Base-by-base conservation (phyloP, 2,329 filamentous ascomycete genomes). In the Huntiella savannae region DNA sequence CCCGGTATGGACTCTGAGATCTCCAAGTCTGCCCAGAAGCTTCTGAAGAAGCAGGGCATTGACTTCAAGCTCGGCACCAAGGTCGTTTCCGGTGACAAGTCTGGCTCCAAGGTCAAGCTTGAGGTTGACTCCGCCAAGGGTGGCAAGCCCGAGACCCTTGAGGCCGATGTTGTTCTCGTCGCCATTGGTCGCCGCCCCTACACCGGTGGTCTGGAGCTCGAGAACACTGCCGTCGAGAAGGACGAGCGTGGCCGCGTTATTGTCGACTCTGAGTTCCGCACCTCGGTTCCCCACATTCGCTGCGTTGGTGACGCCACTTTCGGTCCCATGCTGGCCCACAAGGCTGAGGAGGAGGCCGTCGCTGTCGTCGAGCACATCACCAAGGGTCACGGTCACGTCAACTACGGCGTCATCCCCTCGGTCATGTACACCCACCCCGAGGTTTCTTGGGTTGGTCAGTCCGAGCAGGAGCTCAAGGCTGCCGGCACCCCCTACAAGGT, bases 361-460 rank as follows among this genome's bases (percentile, higher is more conserved):
- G 91, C 91, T 32, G 88, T 80, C 49, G 73, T 96, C 52, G 91
- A 98, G 67, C 96, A 86, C 71, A 91, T 98, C 66, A 88, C 84
- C 69, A 96, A 96, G 73, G 86, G 86, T 54, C 82, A 92, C 65
- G 91, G 91, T 49, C 91, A 98, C 65, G 91, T 98, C 67, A 98
- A 98, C 79, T 98, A 98, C 68, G 84, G 77, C 58, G 84, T 82
- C 63, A 98, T 98, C 60, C 91, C 91, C 54, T 91, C 84, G 33
- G 91, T 98, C 67, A 98, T 98, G 91, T 98, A 98, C 75, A 96
- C 91, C 8, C 81, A 95, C 69, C 91, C 91, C 33, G 91, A 98
- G 65, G 91, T 96, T 54, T 86, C 91, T 33, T 98, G 91, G 91
- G 91, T 98, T 40, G 91, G 91, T 49, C 87, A 95, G 71, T 95